Evolutionary conservation across 208 protist genomes (phyloP).

Genomic region (Acanthamoeba royreba): DNA sequence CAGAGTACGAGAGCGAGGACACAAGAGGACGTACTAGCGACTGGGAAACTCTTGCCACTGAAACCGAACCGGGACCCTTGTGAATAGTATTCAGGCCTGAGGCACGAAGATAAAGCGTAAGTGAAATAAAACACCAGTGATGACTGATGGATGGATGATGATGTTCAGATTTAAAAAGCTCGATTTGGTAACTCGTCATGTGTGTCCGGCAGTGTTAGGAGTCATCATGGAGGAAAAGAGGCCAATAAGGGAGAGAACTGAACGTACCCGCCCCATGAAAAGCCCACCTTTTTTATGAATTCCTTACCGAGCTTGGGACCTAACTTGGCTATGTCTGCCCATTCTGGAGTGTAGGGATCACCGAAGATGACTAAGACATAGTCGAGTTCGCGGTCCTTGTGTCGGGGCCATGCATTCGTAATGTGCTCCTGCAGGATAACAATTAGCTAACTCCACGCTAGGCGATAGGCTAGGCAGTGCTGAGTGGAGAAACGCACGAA

Average conservation of each 20-base stretch:
- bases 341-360: background rate
- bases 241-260: background rate
- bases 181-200: background rate
- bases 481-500: background rate
- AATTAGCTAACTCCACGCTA: no score
- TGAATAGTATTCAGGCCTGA: background rate
- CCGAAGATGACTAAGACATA: background rate
- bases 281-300: background rate
- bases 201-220: background rate
- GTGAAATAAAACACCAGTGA: background rate
- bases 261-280: background rate
- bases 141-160: background rate
- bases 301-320: background rate
- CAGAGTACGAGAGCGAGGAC: background rate
- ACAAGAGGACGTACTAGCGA: background rate
- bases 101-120: background rate
- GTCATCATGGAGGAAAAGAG: background rate
- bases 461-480: no score
- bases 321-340: background rate
- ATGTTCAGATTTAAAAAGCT: slow-evolving; percentile 23
- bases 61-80: background rate
- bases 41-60: slow-evolving; percentile 16
- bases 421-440: background rate
- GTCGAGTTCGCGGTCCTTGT: background rate
- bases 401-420: background rate